These are phyloP conservation scores for Blastocladiella britannica DNA, from an alignment of 192 early-diverging fungal genomes.

Conservation along the genomic window DNA sequence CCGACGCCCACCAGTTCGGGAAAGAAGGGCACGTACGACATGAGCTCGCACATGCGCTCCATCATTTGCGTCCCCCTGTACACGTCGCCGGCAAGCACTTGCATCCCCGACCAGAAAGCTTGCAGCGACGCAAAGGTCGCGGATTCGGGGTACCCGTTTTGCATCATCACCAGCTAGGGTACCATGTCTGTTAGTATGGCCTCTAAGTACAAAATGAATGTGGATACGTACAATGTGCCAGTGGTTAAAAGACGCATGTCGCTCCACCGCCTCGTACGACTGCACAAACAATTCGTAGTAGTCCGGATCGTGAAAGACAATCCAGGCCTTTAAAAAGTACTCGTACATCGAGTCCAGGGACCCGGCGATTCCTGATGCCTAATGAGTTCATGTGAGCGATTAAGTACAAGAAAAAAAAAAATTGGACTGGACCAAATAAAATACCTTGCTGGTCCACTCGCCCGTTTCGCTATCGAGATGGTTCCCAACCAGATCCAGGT, in stretches of 20 bases:
- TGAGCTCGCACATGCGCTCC: background rate
- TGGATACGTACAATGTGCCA: too few relatives aligned
- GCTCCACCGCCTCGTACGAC: background rate
- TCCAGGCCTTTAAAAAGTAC: conserved; percentile 12
- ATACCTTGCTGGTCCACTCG: conserved; percentile 8
- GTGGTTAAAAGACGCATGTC: background rate
- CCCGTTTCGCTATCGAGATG: conserved; percentile 11
- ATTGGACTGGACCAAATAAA: too few relatives aligned
- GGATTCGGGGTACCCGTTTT: background rate
- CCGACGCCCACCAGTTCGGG: background rate
- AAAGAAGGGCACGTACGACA: background rate
- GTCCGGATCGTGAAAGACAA: conserved; percentile 9
- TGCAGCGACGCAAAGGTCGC: conserved; percentile 6
- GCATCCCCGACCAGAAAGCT: conserved; percentile 12
- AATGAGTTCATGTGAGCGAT: too few relatives aligned
- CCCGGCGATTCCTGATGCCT: conserved; percentile 11
- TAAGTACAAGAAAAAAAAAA: too few relatives aligned
- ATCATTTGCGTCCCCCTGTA: conserved; percentile 5
- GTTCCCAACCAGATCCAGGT: background rate
- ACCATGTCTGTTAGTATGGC: too few relatives aligned
- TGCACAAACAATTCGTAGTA: conserved; percentile 6
- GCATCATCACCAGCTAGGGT: conserved; percentile 8
- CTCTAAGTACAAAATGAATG: too few relatives aligned
- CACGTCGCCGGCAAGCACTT: conserved; percentile 12
- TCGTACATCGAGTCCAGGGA: conserved; percentile 14